Percentiles rank a stretch among this genome's conserved stretches.
Evolutionary conservation across 2,329 filamentous ascomycete genomes (phyloP).

Genomic region (Penicillium crustosum): DNA sequence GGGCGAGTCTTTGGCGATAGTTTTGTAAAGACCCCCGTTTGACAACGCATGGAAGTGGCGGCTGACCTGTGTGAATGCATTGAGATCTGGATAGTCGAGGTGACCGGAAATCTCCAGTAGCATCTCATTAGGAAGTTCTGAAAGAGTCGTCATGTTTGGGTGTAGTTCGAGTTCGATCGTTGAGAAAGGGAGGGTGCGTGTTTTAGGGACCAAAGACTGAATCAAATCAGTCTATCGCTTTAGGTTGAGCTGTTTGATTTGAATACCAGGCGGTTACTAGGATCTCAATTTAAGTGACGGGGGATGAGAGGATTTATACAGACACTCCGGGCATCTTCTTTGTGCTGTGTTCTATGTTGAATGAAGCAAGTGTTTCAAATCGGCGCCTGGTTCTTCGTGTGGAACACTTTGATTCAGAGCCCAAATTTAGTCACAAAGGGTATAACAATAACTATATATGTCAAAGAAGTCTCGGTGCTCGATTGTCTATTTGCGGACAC

Average conservation of each 20-base stretch:
- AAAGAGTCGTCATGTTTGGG: neutral
- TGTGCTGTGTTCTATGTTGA: neutral
- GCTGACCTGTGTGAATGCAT: neutral
- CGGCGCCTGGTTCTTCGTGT: neutral
- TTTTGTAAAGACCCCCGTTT: neutral
- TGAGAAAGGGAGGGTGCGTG: neutral
- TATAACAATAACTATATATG: neutral
- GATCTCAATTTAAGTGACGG: neutral
- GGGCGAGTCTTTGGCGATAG: neutral
- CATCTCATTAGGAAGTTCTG: neutral
- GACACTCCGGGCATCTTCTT: neutral
- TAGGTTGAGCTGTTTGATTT: neutral
- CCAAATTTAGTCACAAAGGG: neutral
- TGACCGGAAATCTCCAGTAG: neutral
- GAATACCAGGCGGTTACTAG: neutral
- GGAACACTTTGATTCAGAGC: neutral
- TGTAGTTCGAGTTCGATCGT: neutral
- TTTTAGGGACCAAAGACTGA: neutral
- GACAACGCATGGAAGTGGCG: neutral
- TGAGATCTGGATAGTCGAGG: neutral
- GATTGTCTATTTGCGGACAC: neutral
- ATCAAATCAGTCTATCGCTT: neutral
- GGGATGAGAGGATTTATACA: neutral
- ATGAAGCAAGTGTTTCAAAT: neutral
- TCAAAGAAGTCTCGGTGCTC: neutral